Evolutionary conservation across 2,329 filamentous ascomycete species (phyloP).

Genomic region (Botryosphaeria agaves): DNA sequence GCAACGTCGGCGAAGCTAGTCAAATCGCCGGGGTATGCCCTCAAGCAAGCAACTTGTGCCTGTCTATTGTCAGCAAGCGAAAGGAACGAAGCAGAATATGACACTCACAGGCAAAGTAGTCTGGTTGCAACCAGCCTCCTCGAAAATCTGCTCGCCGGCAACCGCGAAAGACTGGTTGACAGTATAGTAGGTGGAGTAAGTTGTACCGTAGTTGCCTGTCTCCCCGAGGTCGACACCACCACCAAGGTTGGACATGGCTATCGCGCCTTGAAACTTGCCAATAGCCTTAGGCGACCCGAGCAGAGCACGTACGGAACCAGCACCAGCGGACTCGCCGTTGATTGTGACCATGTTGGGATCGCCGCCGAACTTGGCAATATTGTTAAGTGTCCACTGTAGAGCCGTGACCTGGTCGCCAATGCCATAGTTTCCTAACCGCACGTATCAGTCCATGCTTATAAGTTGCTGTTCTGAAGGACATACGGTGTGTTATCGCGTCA

Average conservation of each 20-base stretch:
- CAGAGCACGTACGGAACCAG: conserved; percentile 37
- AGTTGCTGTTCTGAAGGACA: conserved; percentile 33
- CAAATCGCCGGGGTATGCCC: background rate
- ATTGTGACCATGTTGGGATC: conserved; percentile 29
- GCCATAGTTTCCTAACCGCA: conserved; percentile 36
- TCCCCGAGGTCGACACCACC: conserved; percentile 39
- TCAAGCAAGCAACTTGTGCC: background rate
- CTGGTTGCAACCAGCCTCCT: conserved; percentile 32
- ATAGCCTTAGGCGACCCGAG: conserved; percentile 32
- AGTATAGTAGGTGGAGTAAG: conserved; percentile 41
- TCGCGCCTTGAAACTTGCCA: conserved; percentile 27
- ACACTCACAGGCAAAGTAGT: conserved; percentile 13
- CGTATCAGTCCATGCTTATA: no score
- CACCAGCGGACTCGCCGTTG: conserved; percentile 32
- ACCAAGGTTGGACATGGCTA: conserved; percentile 35
- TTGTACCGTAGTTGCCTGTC: conserved; percentile 37
- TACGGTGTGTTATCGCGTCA: no score
- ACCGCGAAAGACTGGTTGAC: conserved; percentile 32
- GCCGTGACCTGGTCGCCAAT: conserved; percentile 34
- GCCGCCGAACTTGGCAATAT: conserved; percentile 30
- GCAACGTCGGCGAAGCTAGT: conserved; percentile 21
- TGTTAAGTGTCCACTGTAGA: conserved; percentile 27
- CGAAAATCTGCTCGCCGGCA: conserved; percentile 33
- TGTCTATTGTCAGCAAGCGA: background rate
- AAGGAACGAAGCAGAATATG: background rate